A percentile compares a stretch with the other conserved stretches of the same genome.
Conservation (phyloP, 371 early-diverging fungal species). For the Mortierella sp. region DNA sequence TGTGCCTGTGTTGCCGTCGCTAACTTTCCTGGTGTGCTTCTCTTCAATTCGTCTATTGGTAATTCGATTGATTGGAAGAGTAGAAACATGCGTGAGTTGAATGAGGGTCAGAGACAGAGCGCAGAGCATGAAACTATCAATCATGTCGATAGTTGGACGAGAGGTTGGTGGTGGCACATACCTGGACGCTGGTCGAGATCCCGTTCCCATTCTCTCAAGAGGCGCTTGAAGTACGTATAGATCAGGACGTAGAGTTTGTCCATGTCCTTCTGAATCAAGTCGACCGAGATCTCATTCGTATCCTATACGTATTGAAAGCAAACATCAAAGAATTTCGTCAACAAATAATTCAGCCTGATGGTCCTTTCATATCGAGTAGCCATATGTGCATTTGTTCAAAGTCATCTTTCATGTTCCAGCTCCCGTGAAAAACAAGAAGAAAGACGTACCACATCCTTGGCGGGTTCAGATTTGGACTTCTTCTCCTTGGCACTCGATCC, state of each 20-base stretch:
- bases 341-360: neutral
- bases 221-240: slow-evolving; percentile 85
- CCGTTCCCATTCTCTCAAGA: slow-evolving; percentile 92
- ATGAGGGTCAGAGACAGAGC: neutral
- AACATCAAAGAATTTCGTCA: slow-evolving; percentile 8
- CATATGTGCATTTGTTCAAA: neutral
- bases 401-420: too few species aligned
- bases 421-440: too few species aligned
- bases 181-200: slow-evolving; percentile 85
- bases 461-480: slow-evolving; percentile 51
- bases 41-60: slow-evolving; percentile 72
- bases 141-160: neutral
- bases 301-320: slow-evolving; percentile 54
- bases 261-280: slow-evolving; percentile 80
- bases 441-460: slow-evolving; percentile 42
- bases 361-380: neutral
- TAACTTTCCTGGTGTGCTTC: slow-evolving; percentile 81
- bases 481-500: slow-evolving; percentile 61
- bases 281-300: slow-evolving; percentile 69
- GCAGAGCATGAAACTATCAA: neutral
- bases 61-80: neutral
- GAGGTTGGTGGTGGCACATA: neutral
- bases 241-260: slow-evolving; percentile 83
- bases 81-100: neutral
- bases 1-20: slow-evolving; percentile 88